Base-by-base conservation (phyloP, 2,329 filamentous ascomycete species). In the Bipolaris zeicola region DNA sequence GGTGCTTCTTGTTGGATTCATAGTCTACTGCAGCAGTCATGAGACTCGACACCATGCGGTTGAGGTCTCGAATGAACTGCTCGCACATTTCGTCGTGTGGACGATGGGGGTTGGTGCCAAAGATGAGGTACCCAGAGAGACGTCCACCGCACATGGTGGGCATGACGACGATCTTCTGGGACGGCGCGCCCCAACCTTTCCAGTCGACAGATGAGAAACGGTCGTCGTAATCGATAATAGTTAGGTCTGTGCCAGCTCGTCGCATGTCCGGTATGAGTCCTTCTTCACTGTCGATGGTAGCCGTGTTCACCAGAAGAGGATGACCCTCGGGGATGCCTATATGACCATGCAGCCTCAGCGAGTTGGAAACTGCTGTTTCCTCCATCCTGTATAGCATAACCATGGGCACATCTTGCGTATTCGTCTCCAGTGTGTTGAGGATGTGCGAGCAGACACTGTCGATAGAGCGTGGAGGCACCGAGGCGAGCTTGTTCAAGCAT, bases 51-150 rank as follows among this genome's bases (percentile, higher is more conserved):
- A 68, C 60, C 62, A 76, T 73, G 10, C 68, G 68, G 6, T 60
- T 52, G 2, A 78, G 63, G 31, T 76, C 69, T 18, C 62, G 63
- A 16, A 73, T 44, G 34, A 76, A 76, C 22, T 74, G 73, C 45
- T 70, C 50, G 38, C 71, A 74, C 6, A 61, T 57, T 1, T 61
- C 55, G 41, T 77, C 75, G 43, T 70, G 69, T 1, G 67, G 67
- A 14, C 75, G 67, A 26, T 65, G 72, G 0, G 74, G 75, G 44
- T 77, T 77, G 0, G 74, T 70, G 0, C 74, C 76, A 4, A 73
- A 56, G 14, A 78, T 43, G 2, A 75, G 58, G 49, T 70, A 73
- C 37, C 70, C 70, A 41, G 68, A 68, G 3, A 70, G 48, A 20
- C 58, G 64, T 4, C 57, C 44, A 3, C 61, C 67, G 22, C 57